These are phyloP conservation scores for Meripilus lineatus DNA, from an alignment of 1,284 basidiomycete genomes.

Conservation along the genomic window DNA sequence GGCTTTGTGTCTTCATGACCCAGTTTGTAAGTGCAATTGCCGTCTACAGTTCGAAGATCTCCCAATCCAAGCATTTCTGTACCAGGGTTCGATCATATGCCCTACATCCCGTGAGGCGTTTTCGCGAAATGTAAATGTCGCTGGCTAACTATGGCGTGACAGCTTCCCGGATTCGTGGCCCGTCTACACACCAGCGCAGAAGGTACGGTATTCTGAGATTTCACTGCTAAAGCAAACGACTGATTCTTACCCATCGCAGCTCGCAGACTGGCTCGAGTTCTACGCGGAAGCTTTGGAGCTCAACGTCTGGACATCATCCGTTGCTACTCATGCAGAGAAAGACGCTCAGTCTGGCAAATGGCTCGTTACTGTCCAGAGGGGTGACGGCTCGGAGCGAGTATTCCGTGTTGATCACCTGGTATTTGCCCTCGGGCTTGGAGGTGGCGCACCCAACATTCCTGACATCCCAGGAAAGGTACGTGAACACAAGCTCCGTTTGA, in stretches of 20 bases:
- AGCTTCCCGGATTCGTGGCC: slow-evolving; percentile 53
- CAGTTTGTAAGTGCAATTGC: slow-evolving; percentile 44
- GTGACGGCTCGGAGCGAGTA: slow-evolving; percentile 31
- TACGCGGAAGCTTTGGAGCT: slow-evolving; percentile 58
- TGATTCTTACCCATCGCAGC: slow-evolving; percentile 26
- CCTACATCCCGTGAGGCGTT: slow-evolving; percentile 46
- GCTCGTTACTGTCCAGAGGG: slow-evolving; percentile 39
- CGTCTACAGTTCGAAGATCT: slow-evolving; percentile 7
- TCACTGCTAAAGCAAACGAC: slow-evolving; percentile 15
- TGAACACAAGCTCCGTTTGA: neutral
- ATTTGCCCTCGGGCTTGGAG: slow-evolving; percentile 52
- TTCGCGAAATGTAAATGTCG: neutral
- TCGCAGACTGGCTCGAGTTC: slow-evolving; percentile 54
- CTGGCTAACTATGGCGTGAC: neutral
- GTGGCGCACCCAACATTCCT: slow-evolving; percentile 40
- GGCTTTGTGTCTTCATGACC: slow-evolving; percentile 51
- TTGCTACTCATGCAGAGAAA: slow-evolving; percentile 33
- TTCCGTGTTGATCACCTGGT: slow-evolving; percentile 49
- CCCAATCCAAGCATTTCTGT: neutral
- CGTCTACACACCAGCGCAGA: slow-evolving; percentile 46
- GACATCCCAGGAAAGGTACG: slow-evolving; percentile 32
- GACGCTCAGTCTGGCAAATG: slow-evolving; percentile 38
- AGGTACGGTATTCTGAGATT: slow-evolving; percentile 27
- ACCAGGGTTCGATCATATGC: slow-evolving; percentile 34
- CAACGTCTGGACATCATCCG: slow-evolving; percentile 54